phyloP scores from a whole-genome alignment of 2,329 filamentous ascomycete species.

The Fonsecaea erecta region DNA sequence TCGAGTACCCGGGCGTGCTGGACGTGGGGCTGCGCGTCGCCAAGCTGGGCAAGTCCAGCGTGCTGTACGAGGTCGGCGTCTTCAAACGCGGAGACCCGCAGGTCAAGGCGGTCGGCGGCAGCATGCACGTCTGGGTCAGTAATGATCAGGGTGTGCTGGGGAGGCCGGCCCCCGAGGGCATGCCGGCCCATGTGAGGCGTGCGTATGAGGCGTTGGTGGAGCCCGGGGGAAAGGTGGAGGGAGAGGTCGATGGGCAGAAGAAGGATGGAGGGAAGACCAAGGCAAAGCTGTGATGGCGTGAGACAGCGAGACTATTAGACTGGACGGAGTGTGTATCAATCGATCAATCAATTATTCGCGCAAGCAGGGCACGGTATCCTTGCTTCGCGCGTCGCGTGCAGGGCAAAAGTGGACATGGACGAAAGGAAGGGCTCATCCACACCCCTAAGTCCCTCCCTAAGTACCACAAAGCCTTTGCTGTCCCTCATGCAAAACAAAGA shows the following conservation, averaged over 20 bases:
- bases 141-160: constrained; percentile 53
- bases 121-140: constrained; percentile 88
- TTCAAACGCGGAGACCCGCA: constrained; percentile 75
- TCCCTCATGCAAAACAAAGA: too few relatives aligned
- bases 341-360: too few relatives aligned
- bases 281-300: background rate
- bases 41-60: constrained; percentile 82
- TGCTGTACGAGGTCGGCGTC: constrained; percentile 85
- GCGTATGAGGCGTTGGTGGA: constrained; percentile 25
- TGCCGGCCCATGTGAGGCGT: constrained; percentile 50
- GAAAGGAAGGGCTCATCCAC: too few relatives aligned
- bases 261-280: constrained; percentile 1
- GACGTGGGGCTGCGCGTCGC: constrained; percentile 82
- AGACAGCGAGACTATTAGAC: too few relatives aligned
- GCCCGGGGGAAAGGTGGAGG: background rate
- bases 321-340: too few relatives aligned
- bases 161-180: constrained; percentile 68
- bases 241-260: background rate
- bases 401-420: too few relatives aligned
- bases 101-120: constrained; percentile 85
- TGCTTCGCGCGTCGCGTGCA: background rate
- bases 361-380: too few relatives aligned
- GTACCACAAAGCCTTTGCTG: too few relatives aligned
- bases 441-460: too few relatives aligned
- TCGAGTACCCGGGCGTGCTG: constrained; percentile 79